phyloP scores from a whole-genome alignment of 176 grass and related monocot genomes.

The Oryza glaberrima region DNA sequence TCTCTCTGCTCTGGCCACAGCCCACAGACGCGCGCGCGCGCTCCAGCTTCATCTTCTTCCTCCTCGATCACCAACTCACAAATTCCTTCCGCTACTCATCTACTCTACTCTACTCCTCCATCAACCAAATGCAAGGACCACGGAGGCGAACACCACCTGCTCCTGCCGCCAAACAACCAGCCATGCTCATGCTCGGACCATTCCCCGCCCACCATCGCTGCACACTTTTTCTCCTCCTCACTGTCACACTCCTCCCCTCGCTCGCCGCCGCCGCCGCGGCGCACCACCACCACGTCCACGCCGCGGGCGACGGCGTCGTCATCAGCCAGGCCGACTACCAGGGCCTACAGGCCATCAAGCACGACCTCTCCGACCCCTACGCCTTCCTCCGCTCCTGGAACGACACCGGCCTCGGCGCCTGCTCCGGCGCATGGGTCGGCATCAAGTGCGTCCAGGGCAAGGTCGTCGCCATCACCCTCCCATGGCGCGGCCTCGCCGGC shows the following conservation, averaged over 20 bases:
- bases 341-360: conserved; percentile 70
- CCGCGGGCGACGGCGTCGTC: conserved; percentile 49
- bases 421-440: conserved; percentile 61
- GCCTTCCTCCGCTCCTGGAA: conserved; percentile 66
- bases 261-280: not conserved
- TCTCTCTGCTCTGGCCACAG: too few relatives aligned
- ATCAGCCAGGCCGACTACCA: conserved; percentile 67
- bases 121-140: not conserved
- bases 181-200: not conserved
- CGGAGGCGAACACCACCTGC: too few relatives aligned
- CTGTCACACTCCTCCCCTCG: not conserved
- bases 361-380: conserved; percentile 49
- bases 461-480: conserved; percentile 67
- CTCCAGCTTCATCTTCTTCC: too few relatives aligned
- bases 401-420: conserved; percentile 65
- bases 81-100: too few relatives aligned
- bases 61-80: too few relatives aligned
- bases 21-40: too few relatives aligned
- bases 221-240: not conserved
- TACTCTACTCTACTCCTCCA: too few relatives aligned
- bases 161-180: not conserved
- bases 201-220: not conserved
- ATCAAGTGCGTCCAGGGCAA: conserved; percentile 72
- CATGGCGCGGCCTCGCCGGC: conserved; percentile 60
- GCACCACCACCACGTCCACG: conserved; percentile 21